Evolutionary conservation across 129 eudicot species (phyloP).

Genomic region (Scalesia atractyloides): DNA sequence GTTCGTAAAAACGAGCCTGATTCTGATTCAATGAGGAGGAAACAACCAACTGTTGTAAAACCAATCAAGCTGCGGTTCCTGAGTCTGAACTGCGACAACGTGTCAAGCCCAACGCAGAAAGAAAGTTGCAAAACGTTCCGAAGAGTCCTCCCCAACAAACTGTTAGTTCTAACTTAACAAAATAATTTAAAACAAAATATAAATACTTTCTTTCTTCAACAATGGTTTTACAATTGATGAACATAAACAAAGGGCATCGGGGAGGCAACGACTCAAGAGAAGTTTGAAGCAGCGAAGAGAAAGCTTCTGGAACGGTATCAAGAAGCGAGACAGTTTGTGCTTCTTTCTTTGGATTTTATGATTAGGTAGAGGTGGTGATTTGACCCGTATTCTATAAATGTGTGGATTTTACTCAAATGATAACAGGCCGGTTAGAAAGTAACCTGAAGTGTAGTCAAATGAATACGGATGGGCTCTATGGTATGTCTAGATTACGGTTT

Average conservation of each 20-base stretch:
- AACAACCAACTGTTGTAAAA: conserved; percentile 44
- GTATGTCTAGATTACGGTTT: too few relatives aligned
- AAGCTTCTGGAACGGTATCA: conserved; percentile 95
- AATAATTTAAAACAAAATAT: not conserved
- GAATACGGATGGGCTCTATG: too few relatives aligned
- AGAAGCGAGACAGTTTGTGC: conserved; percentile 81
- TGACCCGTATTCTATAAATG: not conserved
- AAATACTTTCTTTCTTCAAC: not conserved
- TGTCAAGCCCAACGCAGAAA: conserved; percentile 38
- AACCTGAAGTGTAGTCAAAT: not conserved
- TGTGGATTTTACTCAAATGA: not conserved
- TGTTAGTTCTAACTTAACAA: conserved; percentile 36
- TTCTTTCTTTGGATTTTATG: conserved; percentile 2
- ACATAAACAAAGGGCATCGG: conserved; percentile 50
- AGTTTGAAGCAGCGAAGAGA: conserved; percentile 82
- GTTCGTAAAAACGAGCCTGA: conserved; percentile 25
- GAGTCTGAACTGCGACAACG: conserved; percentile 57
- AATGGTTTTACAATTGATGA: conserved; percentile 20
- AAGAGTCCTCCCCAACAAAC: conserved; percentile 46
- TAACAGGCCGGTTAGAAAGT: not conserved
- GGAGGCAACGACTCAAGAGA: conserved; percentile 42
- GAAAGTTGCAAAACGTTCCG: conserved; percentile 34
- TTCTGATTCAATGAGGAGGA: conserved; percentile 30
- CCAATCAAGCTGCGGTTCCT: conserved; percentile 44
- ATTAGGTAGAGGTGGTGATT: not conserved